Evolutionary conservation across 345 rosid species (phyloP).

Genomic region (Microthlaspi erraticum): DNA sequence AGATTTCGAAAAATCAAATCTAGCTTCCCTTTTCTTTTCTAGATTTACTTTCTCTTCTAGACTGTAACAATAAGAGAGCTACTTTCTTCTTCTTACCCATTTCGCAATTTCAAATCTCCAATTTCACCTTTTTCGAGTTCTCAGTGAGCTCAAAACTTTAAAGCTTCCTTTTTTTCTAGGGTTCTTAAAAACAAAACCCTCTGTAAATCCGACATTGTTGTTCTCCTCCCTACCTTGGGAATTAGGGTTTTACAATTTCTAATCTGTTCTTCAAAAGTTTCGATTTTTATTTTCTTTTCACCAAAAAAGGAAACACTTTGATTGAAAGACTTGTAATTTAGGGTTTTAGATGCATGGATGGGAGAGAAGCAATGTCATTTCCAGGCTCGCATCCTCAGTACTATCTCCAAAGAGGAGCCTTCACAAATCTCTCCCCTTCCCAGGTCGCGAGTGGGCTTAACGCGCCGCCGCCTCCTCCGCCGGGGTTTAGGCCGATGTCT

Average conservation of each 20-base stretch:
- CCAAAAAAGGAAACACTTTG: not conserved
- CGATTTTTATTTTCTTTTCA: not conserved
- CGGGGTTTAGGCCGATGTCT: slow-evolving; percentile 61
- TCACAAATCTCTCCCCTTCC: slow-evolving; percentile 59
- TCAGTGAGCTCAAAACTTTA: slow-evolving; percentile 18
- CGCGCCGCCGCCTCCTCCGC: slow-evolving; percentile 50
- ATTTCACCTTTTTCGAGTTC: slow-evolving; percentile 2
- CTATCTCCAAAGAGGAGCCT: slow-evolving; percentile 78
- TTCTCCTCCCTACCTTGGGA: slow-evolving; percentile 21
- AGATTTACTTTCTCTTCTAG: slow-evolving; percentile 23
- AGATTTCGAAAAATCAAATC: slow-evolving; percentile 59
- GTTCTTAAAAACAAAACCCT: slow-evolving; percentile 31
- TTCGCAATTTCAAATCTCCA: slow-evolving; percentile 27
- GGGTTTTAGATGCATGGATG: slow-evolving; percentile 93
- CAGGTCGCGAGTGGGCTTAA: slow-evolving; percentile 58
- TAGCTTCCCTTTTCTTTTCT: slow-evolving; percentile 45
- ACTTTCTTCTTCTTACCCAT: slow-evolving; percentile 4
- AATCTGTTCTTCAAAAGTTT: slow-evolving; percentile 24
- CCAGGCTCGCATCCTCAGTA: slow-evolving; percentile 80
- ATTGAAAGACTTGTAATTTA: slow-evolving; percentile 29
- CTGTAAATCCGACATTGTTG: slow-evolving; percentile 43
- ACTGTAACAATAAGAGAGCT: slow-evolving; percentile 31
- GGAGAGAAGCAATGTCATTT: slow-evolving; percentile 89
- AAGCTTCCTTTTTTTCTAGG: slow-evolving; percentile 27
- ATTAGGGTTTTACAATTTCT: slow-evolving; percentile 35